A percentile compares a stretch with the other conserved stretches of the same genome.
phyloP scores from a whole-genome alignment of 2,329 filamentous ascomycete genomes.

The Alternaria sp. region DNA sequence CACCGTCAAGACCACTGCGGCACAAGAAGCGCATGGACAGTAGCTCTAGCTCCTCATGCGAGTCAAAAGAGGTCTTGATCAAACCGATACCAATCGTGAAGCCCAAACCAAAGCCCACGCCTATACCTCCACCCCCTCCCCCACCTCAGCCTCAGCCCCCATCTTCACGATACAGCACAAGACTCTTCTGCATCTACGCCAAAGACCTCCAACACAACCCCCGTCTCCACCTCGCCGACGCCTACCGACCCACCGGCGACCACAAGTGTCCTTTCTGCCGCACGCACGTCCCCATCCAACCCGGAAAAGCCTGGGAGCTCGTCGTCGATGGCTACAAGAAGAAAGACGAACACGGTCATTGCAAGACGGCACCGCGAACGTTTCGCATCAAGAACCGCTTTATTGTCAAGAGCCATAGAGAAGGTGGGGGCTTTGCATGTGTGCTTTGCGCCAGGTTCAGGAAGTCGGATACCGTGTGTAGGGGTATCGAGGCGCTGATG shows the following conservation, averaged over 20 bases:
- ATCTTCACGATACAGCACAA: background rate
- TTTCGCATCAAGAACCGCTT: constrained; percentile 40
- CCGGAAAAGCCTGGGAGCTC: constrained; percentile 41
- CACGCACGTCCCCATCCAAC: constrained; percentile 23
- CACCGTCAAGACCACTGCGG: constrained; percentile 7
- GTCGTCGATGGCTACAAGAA: constrained; percentile 15
- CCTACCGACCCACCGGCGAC: constrained; percentile 30
- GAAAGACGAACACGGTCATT: constrained; percentile 3
- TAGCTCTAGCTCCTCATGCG: constrained; percentile 11
- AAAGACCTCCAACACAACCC: constrained; percentile 34
- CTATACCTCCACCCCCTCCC: background rate
- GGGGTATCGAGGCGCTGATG: constrained; percentile 30
- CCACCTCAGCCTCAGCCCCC: background rate
- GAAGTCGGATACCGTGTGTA: constrained; percentile 37
- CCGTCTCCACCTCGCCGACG: constrained; percentile 28
- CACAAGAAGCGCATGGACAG: constrained; percentile 10
- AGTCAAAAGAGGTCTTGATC: constrained; percentile 6
- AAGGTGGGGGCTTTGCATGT: constrained; percentile 38
- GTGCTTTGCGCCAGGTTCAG: constrained; percentile 34
- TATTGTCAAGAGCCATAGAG: constrained; percentile 41
- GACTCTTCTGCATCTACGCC: constrained; percentile 42
- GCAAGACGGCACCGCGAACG: constrained; percentile 9
- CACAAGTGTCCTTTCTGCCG: constrained; percentile 39
- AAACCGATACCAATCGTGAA: background rate
- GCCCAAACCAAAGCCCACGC: background rate